Base-by-base conservation (phyloP, 192 early-diverging fungal genomes). In the Physocladia obscura region DNA sequence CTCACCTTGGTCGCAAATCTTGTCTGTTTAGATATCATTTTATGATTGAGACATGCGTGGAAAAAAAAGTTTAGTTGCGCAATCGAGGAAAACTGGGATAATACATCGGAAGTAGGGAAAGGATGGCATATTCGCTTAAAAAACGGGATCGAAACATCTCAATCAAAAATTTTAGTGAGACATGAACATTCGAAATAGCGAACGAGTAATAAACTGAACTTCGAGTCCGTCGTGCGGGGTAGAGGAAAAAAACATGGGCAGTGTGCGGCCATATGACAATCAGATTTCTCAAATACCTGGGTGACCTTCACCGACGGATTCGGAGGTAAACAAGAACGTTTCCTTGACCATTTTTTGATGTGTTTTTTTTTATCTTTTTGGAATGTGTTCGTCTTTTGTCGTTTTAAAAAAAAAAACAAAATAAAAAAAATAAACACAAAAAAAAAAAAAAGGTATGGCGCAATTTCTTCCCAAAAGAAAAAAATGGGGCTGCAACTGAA, bases 281-380 rank as follows among this genome's bases (percentile, higher is more conserved):
- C n/a, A n/a, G n/a, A n/a, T n/a, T n/a, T n/a, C n/a, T n/a, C n/a
- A n/a, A 68, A 58, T 81, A 92, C 90, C 90, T 69, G 97, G 95
- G 83, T 99, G 97, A 79, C 97, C 97, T 88, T 99, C 97, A 78
- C 97, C 97, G 79, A 99, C 97, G 76, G 97, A 99, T 84, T 99
- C 97, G 74, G 97, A 99, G 76, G 97, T 99, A 88, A 98, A 99
- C 68, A 99, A 89, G 87, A 99, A 97, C 62, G 92, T 93, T 74
- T 95, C 90, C 57, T 58, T 58, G 4, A n/a, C n/a, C 57, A 19
- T 32, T 58, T 58, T 32, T 52, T 52, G 29, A 26, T 11, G 11
- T 27, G 21, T 6, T 52, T 52, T 29, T 36, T 58, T 58, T 34
- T 34, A 13, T 34, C 11, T 58, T 36, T 58, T 32, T n/a, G 6